Conservation (phyloP, 1,139 yeast species). For the Pneumocystis carinii region DNA sequence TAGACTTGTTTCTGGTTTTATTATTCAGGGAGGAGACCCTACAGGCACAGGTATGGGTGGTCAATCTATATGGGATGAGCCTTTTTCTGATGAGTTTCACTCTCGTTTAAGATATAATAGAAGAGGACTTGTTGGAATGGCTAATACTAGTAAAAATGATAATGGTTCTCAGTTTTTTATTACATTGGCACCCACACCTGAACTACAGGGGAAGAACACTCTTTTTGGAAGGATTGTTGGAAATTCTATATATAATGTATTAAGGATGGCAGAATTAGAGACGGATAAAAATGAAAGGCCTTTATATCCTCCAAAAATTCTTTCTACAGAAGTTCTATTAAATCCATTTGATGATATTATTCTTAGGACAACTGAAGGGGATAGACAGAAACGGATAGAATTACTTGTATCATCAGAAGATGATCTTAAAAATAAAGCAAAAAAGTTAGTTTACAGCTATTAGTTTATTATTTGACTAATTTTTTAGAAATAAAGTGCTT, state of each 20-base stretch:
- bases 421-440: constrained; percentile 14
- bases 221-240: constrained; percentile 52
- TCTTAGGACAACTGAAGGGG: constrained; percentile 17
- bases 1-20: constrained; percentile 28
- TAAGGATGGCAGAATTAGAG: constrained; percentile 40
- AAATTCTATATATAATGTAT: constrained; percentile 41
- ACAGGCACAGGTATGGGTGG: constrained; percentile 26
- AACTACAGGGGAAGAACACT: constrained; percentile 35
- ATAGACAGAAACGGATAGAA: constrained; percentile 17
- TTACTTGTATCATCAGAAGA: not conserved
- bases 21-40: constrained; percentile 30
- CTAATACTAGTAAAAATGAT: constrained; percentile 25
- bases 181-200: constrained; percentile 33
- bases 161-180: constrained; percentile 40
- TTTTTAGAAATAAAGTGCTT: constrained; percentile 12
- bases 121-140: constrained; percentile 45
- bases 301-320: constrained; percentile 37
- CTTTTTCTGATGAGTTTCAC: constrained; percentile 37
- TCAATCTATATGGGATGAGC: constrained; percentile 19
- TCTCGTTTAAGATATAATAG: constrained; percentile 38
- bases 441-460: constrained; percentile 9
- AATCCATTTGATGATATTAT: constrained; percentile 39
- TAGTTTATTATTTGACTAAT: constrained; percentile 7
- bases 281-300: constrained; percentile 32
- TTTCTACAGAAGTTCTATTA: constrained; percentile 29